A percentile compares a stretch with the other conserved stretches of the same genome.
These are phyloP conservation scores for Cordyceps pruinosa DNA, from an alignment of 2,329 filamentous ascomycete species.

Conservation along the genomic window DNA sequence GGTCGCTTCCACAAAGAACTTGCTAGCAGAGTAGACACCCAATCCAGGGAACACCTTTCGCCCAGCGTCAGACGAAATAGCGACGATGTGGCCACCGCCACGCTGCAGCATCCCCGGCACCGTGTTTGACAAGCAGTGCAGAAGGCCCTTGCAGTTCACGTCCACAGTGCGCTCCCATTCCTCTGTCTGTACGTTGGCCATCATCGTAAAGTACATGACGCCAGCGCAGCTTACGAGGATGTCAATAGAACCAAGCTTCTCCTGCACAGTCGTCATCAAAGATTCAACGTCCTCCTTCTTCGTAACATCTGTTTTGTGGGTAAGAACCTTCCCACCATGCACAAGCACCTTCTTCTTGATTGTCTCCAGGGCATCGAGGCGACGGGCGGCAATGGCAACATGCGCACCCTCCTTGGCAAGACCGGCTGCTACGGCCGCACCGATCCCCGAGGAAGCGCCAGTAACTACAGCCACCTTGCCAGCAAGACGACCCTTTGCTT, in stretches of 20 bases:
- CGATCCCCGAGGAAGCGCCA: conserved; percentile 73
- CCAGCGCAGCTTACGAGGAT: conserved; percentile 75
- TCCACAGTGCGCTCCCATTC: conserved; percentile 80
- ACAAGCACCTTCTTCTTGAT: conserved; percentile 54
- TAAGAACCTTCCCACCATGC: conserved; percentile 58
- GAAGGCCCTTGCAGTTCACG: conserved; percentile 78
- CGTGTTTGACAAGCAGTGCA: conserved; percentile 63
- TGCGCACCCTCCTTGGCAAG: conserved; percentile 65
- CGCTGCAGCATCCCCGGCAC: conserved; percentile 67
- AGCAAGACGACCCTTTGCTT: conserved; percentile 48
- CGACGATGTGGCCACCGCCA: conserved; percentile 65
- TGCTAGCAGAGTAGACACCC: conserved; percentile 75
- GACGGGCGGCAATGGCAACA: conserved; percentile 65
- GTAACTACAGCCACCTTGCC: conserved; percentile 71
- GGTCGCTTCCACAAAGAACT: conserved; percentile 80
- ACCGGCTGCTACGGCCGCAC: conserved; percentile 63
- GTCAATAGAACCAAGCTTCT: conserved; percentile 64
- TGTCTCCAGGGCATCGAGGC: conserved; percentile 59
- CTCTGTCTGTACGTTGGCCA: conserved; percentile 65
- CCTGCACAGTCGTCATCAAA: conserved; percentile 51
- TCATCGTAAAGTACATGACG: conserved; percentile 87
- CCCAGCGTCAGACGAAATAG: conserved; percentile 75
- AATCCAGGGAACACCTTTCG: conserved; percentile 76
- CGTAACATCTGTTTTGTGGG: conserved; percentile 67
- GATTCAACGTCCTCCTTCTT: conserved; percentile 57